A percentile compares a stretch with the other conserved stretches of the same genome.
phyloP scores from a whole-genome alignment of 164 flowering plant genomes.

The Hamamelis virginiana region DNA sequence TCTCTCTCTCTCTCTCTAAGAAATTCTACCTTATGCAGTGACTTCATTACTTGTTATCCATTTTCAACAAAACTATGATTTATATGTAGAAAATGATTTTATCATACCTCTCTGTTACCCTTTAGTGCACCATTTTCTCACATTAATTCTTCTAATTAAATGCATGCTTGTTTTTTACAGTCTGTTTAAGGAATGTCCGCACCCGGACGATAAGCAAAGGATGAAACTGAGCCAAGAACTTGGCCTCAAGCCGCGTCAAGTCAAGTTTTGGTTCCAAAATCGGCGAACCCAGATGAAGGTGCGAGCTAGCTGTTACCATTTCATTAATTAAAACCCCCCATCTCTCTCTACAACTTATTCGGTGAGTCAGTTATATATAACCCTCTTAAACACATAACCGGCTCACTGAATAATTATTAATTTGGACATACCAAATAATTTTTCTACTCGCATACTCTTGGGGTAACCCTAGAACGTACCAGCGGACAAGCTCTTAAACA shows the following conservation, averaged over 20 bases:
- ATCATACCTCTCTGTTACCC: neutral
- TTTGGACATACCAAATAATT: too few species aligned
- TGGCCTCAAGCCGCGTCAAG: conserved; percentile 89
- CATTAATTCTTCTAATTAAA: neutral
- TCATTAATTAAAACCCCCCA: neutral
- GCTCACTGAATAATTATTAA: too few species aligned
- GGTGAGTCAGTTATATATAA: too few species aligned
- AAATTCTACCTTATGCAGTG: neutral
- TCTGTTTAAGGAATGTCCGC: conserved; percentile 84
- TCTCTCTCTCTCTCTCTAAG: neutral
- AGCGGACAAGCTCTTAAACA: too few species aligned
- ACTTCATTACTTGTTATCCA: too few species aligned
- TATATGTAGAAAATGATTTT: neutral
- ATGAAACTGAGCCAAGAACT: conserved; percentile 81
- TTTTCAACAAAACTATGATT: too few species aligned
- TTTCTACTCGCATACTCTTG: too few species aligned
- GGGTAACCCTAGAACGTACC: conserved; percentile 9
- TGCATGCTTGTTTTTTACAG: conserved; percentile 30
- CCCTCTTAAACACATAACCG: too few species aligned
- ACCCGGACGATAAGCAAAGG: conserved; percentile 95
- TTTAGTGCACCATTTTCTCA: neutral
- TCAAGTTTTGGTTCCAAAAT: conserved; percentile 98
- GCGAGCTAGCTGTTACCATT: conserved; percentile 15
- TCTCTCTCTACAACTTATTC: neutral
- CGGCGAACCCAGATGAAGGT: conserved; percentile 97